Base-by-base conservation (phyloP, 2,329 filamentous ascomycete species). In the Aspergillus japonicus region DNA sequence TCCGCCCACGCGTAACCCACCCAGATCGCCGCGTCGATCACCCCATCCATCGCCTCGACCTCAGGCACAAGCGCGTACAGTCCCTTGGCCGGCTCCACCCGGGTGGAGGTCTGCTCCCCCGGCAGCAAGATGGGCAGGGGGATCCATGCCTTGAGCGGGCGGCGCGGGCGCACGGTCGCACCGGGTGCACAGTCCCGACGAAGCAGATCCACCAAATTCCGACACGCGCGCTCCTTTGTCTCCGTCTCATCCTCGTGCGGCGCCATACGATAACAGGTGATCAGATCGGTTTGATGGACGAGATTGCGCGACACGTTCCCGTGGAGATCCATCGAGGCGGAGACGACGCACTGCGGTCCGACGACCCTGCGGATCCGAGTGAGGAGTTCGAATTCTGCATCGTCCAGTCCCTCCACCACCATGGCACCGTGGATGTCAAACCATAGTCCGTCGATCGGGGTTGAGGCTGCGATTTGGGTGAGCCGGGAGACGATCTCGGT, bases 1-100 rank as follows among this genome's bases (percentile, higher is more conserved):
- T 85, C 82, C 0, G 82, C 82, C 82, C 82, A 84, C 0, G 82
- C 79, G 62, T 85, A 85, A 2, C 82, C 82, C 0, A 84, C 82
- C 82, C 82, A 85, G 29, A 84, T 76, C 0, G 81, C 81, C 0
- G 82, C 82, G 64, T 85, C 82, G 12, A 83, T 69, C 1, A 84
- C 71, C 0, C 77, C 79, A 0, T 75, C 64, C 8, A 62, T 60
- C 0, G 71, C 71, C 66, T 81, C 81, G 0, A 83, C 76, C 0
- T 64, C 68, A 0, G 81, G 75, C 0, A 85, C 76, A 0, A 79
- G 75, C 1, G 72, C 79, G 62, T 85, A 85, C 0, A 85, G 79
- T 51, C 77, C 75, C 60, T 80, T 79, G 0, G 82, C 82, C 0
- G 82, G 82, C 64, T 84, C 81, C 24, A 80, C 74, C 5, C 82